Evolutionary conservation across 179 eudicot genomes (phyloP).

Genomic region (Spergularia azorica): DNA sequence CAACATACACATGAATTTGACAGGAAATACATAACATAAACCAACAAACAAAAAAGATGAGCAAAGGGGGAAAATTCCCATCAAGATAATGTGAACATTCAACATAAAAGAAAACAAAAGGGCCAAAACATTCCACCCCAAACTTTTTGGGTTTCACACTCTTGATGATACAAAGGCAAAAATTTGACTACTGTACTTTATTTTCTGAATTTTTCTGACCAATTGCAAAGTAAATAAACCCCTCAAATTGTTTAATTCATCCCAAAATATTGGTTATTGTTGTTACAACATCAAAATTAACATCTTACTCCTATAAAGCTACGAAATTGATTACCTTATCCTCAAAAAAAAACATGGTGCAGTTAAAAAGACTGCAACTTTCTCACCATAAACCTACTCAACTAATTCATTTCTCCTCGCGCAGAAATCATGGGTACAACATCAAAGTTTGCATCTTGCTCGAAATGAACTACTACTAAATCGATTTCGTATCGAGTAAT

Average conservation of each 20-base stretch:
- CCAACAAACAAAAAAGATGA: background rate
- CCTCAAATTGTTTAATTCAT: background rate
- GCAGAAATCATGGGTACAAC: background rate
- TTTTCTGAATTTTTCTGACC: slow-evolving; percentile 1
- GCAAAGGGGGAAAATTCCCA: slow-evolving; percentile 2
- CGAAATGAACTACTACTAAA: background rate
- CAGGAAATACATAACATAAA: slow-evolving; percentile 4
- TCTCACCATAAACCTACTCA: background rate
- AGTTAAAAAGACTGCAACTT: background rate
- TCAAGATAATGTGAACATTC: slow-evolving; percentile 22
- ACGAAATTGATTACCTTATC: background rate
- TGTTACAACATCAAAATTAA: slow-evolving; percentile 2
- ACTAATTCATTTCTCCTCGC: background rate
- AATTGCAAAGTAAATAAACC: background rate
- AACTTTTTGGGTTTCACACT: slow-evolving; percentile 14
- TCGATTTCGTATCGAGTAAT: background rate
- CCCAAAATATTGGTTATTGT: background rate
- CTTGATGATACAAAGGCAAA: slow-evolving; percentile 2
- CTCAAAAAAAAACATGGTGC: background rate
- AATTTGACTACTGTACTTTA: slow-evolving; percentile 15
- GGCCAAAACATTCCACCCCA: background rate
- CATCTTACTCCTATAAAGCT: background rate
- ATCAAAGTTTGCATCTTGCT: slow-evolving; percentile 12
- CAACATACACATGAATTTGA: background rate
- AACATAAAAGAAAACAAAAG: slow-evolving; percentile 10